Evolutionary conservation across 83 land plant genomes (phyloP), one percentile per base, ranked within the genome.

Genomic region (Thuja plicata): DNA sequence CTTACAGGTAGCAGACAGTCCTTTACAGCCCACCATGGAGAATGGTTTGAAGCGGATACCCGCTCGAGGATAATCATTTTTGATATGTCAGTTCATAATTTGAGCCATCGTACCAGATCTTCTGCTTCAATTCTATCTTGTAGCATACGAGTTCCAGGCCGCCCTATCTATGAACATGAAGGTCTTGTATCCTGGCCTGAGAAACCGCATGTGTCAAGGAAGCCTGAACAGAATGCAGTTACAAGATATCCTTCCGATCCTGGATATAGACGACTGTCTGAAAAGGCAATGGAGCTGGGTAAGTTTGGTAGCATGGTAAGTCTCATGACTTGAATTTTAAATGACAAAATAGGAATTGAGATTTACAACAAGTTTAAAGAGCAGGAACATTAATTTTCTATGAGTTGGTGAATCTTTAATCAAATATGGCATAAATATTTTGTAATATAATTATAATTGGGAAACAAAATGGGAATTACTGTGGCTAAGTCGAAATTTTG

Each of bases 291-390:
- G 92, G 87, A 92, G 84, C 87, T 96, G 86, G 92, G 96, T 91
- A 91, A 93, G 74, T 96, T 87, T 88, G 98, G 97, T 46, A 91
- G 95, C 91, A 92, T 89, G 97, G 97, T 97, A 92, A 62, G 85
- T 24, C 35, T 3, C 76, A 60, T 12, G 76, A 55, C 57, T 50
- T 34, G 32, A 30, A 11, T 9, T 30, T 32, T 74, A 34, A 74
- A 74, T 11, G 34, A 34, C 13, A 9, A 74, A 74, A 74, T 74
- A 10, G 15, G 38, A 3, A 13, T 32, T 30, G 37, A 74, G 13
- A 35, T 34, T 74, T 74, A 3, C 16, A 9, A 34, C 13, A 74
- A 74, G 15, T 21, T 74, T 34, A 10, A 30, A 74, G 37, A 30
- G 34, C 8, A 34, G 38, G 2, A 74, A 10, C 32, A 45, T 5